phyloP scores from a whole-genome alignment of 441 rosid species.

The Populus hybrid region DNA sequence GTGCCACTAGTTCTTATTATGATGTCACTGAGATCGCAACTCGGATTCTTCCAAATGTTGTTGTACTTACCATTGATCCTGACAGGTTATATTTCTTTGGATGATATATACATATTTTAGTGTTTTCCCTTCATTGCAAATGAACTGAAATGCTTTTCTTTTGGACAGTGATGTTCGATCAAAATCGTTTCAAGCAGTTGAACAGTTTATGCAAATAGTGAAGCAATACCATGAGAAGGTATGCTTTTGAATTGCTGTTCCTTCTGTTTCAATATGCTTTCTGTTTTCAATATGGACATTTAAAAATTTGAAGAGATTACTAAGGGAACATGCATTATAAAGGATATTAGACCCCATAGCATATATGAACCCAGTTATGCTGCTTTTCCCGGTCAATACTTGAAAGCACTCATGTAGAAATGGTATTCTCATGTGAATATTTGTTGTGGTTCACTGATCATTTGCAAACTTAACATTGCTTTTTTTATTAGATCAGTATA shows the following conservation, averaged over 20 bases:
- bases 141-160: constrained; percentile 15
- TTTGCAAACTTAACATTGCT: too few species aligned
- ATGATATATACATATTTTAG: constrained; percentile 5
- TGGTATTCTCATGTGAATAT: too few species aligned
- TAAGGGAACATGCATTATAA: too few species aligned
- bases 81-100: constrained; percentile 59
- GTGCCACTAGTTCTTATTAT: constrained; percentile 91
- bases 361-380: too few species aligned
- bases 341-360: too few species aligned
- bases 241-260: constrained; percentile 14
- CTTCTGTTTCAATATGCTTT: neutral
- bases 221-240: constrained; percentile 82
- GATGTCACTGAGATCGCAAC: constrained; percentile 91
- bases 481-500: too few species aligned
- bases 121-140: neutral
- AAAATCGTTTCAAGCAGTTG: constrained; percentile 96
- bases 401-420: too few species aligned
- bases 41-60: constrained; percentile 86
- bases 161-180: constrained; percentile 82
- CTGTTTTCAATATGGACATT: too few species aligned
- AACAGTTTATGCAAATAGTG: constrained; percentile 86
- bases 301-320: too few species aligned
- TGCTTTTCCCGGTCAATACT: too few species aligned
- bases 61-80: constrained; percentile 86
- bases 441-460: too few species aligned